Evolutionary conservation across 768 basidiomycete species (phyloP).

Genomic region (Collybiopsis confluens): DNA sequence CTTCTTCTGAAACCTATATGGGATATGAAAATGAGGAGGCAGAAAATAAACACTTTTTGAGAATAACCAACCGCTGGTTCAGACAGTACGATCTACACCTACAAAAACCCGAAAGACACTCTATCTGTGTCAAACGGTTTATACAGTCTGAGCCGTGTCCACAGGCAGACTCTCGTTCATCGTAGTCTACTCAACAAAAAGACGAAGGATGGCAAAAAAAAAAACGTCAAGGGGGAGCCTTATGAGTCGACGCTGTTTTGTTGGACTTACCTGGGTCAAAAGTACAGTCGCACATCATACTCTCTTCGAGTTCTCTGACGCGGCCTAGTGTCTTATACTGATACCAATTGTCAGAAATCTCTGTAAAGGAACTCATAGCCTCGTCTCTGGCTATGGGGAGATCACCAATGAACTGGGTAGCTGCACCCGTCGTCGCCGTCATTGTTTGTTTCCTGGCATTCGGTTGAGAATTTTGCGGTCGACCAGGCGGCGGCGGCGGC

Average conservation of each 20-base stretch:
- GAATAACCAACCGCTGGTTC: slow-evolving; percentile 78
- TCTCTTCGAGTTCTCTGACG: slow-evolving; percentile 84
- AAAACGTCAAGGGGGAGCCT: slow-evolving; percentile 14
- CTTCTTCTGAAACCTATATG: slow-evolving; percentile 75
- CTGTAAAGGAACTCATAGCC: slow-evolving; percentile 67
- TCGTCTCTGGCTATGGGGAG: slow-evolving; percentile 73
- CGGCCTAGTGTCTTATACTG: slow-evolving; percentile 85
- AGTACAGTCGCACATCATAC: slow-evolving; percentile 92
- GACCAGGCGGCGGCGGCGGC: slow-evolving; percentile 33
- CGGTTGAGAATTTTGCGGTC: too few relatives aligned
- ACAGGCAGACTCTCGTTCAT: slow-evolving; percentile 67
- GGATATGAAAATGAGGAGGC: slow-evolving; percentile 4
- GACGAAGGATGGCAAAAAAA: too few relatives aligned
- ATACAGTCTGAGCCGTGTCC: slow-evolving; percentile 91
- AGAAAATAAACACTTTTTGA: slow-evolving; percentile 1
- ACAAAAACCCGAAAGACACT: slow-evolving; percentile 90
- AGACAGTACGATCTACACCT: slow-evolving; percentile 76
- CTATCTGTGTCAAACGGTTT: slow-evolving; percentile 94
- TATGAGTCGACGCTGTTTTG: slow-evolving; percentile 5
- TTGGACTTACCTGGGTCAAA: slow-evolving; percentile 69
- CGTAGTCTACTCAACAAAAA: slow-evolving; percentile 46
- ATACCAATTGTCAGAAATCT: slow-evolving; percentile 78
- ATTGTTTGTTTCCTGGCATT: slow-evolving; percentile 31
- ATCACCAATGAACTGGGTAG: slow-evolving; percentile 72
- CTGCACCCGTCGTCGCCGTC: slow-evolving; percentile 1